These are phyloP conservation scores for Diutina neorugosa DNA, from an alignment of 1,139 yeast genomes.

Conservation along the genomic window DNA sequence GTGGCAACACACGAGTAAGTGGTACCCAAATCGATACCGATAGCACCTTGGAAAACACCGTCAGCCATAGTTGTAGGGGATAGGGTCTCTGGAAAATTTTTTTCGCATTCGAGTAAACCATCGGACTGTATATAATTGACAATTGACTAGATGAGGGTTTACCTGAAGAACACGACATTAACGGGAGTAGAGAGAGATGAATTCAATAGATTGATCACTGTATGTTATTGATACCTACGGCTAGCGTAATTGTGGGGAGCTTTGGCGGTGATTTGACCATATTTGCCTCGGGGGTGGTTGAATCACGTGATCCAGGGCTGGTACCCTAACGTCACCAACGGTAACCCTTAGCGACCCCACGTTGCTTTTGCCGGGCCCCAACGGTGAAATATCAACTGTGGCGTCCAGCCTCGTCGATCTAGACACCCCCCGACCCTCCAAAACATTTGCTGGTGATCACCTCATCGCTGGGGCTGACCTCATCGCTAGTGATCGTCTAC, in stretches of 20 bases:
- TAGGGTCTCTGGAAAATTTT: not conserved
- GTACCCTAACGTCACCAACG: not conserved
- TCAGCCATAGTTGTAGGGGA: slow-evolving; percentile 50
- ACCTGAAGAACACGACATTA: not conserved
- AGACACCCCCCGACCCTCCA: too few relatives aligned
- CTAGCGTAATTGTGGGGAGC: too few relatives aligned
- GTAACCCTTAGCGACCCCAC: not conserved
- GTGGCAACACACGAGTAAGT: slow-evolving; percentile 98
- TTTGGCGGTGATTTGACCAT: not conserved
- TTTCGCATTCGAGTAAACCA: not conserved
- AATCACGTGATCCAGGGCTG: not conserved
- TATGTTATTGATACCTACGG: too few relatives aligned
- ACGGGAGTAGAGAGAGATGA: too few relatives aligned
- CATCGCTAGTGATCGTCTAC: too few relatives aligned
- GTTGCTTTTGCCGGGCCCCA: not conserved
- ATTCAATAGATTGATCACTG: not conserved
- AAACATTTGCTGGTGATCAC: too few relatives aligned
- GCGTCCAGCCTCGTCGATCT: not conserved
- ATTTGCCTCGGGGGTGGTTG: too few relatives aligned
- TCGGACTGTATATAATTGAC: not conserved
- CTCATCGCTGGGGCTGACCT: too few relatives aligned
- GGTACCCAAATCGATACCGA: slow-evolving; percentile 99
- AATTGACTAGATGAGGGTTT: not conserved
- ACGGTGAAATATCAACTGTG: not conserved
- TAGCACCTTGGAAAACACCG: slow-evolving; percentile 99